Conservation (phyloP, 2,329 filamentous ascomycete genomes). For the Coleophoma cylindrospora region DNA sequence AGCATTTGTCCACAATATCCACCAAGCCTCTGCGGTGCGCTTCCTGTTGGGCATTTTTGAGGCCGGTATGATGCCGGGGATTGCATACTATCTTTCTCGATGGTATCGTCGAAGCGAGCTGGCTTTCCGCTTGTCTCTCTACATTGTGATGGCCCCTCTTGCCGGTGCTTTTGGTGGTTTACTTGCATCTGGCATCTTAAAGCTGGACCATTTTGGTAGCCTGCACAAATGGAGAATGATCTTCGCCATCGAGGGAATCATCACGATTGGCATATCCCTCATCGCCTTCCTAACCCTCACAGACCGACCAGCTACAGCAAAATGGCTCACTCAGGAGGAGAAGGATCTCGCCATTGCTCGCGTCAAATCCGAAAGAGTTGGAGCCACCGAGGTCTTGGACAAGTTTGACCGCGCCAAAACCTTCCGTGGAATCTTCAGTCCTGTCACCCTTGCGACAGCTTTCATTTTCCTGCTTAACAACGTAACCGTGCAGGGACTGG, state of each 20-base stretch:
- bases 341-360: slow-evolving; percentile 60
- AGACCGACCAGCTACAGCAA: slow-evolving; percentile 60
- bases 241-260: slow-evolving; percentile 64
- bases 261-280: slow-evolving; percentile 49
- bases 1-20: slow-evolving; percentile 55
- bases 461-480: slow-evolving; percentile 56
- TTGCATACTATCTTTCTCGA: slow-evolving; percentile 67
- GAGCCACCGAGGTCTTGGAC: slow-evolving; percentile 55
- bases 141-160: slow-evolving; percentile 66
- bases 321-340: slow-evolving; percentile 62
- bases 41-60: slow-evolving; percentile 68
- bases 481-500: slow-evolving; percentile 66
- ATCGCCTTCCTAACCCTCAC: slow-evolving; percentile 59
- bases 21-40: slow-evolving; percentile 46
- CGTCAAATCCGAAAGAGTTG: slow-evolving; percentile 62
- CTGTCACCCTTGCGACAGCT: slow-evolving; percentile 49
- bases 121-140: slow-evolving; percentile 61
- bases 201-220: slow-evolving; percentile 44
- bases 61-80: slow-evolving; percentile 68
- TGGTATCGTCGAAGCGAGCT: slow-evolving; percentile 70
- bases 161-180: slow-evolving; percentile 69
- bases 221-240: slow-evolving; percentile 64
- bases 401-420: slow-evolving; percentile 53
- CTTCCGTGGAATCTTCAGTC: slow-evolving; percentile 55
- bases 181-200: slow-evolving; percentile 59